phyloP scores from a whole-genome alignment of 805 yeast species.

The Suhomyces prunicola region DNA sequence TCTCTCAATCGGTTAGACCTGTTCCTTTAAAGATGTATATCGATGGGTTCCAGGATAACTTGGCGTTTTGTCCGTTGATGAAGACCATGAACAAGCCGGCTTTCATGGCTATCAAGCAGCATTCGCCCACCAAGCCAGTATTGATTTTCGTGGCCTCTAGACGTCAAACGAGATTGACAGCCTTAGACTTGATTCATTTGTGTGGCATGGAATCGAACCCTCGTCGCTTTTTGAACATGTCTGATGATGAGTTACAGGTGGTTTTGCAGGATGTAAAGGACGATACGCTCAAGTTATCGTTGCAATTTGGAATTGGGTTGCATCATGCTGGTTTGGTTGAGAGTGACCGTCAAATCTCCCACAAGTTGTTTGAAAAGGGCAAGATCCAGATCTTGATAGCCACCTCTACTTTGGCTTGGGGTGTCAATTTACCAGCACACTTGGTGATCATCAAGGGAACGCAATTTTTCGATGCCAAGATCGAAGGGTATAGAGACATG shows the following conservation, averaged over 20 bases:
- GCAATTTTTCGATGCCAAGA: constrained; percentile 58
- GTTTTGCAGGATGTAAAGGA: constrained; percentile 63
- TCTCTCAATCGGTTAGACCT: constrained; percentile 79
- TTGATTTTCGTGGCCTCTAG: constrained; percentile 83
- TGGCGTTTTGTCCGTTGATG: constrained; percentile 82
- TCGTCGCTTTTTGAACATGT: constrained; percentile 62
- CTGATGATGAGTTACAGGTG: constrained; percentile 57
- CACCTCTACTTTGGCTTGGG: constrained; percentile 86
- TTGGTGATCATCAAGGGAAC: constrained; percentile 78
- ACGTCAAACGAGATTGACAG: constrained; percentile 77
- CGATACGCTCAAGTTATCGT: constrained; percentile 70
- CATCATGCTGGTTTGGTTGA: constrained; percentile 84
- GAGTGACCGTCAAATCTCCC: constrained; percentile 66
- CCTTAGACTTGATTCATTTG: constrained; percentile 70
- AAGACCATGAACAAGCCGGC: constrained; percentile 88
- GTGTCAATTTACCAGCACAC: constrained; percentile 80
- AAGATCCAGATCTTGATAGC: constrained; percentile 73
- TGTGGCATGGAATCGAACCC: constrained; percentile 81
- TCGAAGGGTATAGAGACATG: constrained; percentile 74
- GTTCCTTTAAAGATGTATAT: constrained; percentile 85
- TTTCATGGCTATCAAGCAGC: constrained; percentile 87
- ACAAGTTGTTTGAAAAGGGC: constrained; percentile 64
- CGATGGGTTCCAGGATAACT: constrained; percentile 80
- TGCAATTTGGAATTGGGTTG: constrained; percentile 77
- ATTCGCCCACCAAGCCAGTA: constrained; percentile 82